A percentile compares a stretch with the other conserved stretches of the same genome.
These are phyloP conservation scores for Lachnellula occidentalis DNA, from an alignment of 2,329 filamentous ascomycete species.

Conservation along the genomic window DNA sequence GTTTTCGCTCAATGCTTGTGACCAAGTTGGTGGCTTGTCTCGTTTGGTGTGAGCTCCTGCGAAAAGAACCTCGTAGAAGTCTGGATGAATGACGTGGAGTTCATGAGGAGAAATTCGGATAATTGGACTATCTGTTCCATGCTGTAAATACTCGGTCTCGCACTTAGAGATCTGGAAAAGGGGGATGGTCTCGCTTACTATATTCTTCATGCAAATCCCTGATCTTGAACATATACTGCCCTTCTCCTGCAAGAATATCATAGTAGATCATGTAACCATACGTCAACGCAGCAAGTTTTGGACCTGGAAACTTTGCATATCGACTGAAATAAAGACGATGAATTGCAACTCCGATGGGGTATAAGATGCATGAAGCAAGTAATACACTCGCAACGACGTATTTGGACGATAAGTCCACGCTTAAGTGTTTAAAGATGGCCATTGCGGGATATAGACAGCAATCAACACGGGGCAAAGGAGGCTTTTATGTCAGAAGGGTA, in stretches of 20 bases:
- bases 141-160: neutral
- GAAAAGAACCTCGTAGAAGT: slow-evolving; percentile 20
- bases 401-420: too few relatives aligned
- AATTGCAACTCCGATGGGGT: neutral
- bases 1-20: slow-evolving; percentile 3
- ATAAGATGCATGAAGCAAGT: neutral
- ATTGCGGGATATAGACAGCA: too few relatives aligned
- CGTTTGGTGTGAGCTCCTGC: slow-evolving; percentile 11
- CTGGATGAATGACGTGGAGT: slow-evolving; percentile 16
- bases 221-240: slow-evolving; percentile 40
- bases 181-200: slow-evolving; percentile 18
- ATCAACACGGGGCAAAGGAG: too few relatives aligned
- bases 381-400: too few relatives aligned
- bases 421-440: too few relatives aligned
- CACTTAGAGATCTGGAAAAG: neutral
- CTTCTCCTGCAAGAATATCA: slow-evolving; percentile 34
- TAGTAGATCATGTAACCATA: slow-evolving; percentile 32
- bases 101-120: slow-evolving; percentile 18
- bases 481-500: too few relatives aligned
- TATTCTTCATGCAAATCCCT: slow-evolving; percentile 38
- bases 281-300: slow-evolving; percentile 25
- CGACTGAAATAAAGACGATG: slow-evolving; percentile 15
- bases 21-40: slow-evolving; percentile 16
- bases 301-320: slow-evolving; percentile 24
- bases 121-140: slow-evolving; percentile 10